Evolutionary conservation across 768 basidiomycete species (phyloP).

Genomic region (Trametes coccinea): DNA sequence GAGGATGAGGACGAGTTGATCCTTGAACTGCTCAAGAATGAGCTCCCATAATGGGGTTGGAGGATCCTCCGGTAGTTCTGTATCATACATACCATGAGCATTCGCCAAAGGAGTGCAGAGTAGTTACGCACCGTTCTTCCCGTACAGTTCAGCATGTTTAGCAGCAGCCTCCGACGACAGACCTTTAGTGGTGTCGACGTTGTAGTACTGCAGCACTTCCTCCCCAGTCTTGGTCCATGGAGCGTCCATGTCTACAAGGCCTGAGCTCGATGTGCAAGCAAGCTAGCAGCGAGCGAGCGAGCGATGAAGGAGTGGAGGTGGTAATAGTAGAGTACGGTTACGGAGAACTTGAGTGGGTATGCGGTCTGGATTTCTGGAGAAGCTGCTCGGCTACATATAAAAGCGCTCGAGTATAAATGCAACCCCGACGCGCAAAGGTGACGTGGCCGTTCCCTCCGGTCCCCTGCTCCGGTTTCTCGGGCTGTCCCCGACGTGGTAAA

Average conservation of each 20-base stretch:
- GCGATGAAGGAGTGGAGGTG: neutral
- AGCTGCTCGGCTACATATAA: slow-evolving; percentile 14
- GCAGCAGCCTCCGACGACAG: slow-evolving; percentile 66
- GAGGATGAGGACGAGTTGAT: slow-evolving; percentile 96
- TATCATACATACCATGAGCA: neutral
- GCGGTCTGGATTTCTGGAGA: slow-evolving; percentile 13
- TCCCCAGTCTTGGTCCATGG: slow-evolving; percentile 79
- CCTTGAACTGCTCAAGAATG: slow-evolving; percentile 98
- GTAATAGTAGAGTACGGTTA: neutral
- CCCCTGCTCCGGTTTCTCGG: slow-evolving; percentile 1
- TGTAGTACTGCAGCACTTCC: slow-evolving; percentile 72
- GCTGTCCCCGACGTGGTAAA: slow-evolving; percentile 18
- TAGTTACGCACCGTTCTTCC: slow-evolving; percentile 70
- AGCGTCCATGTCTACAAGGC: slow-evolving; percentile 46
- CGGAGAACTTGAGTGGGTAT: neutral
- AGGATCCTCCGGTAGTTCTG: slow-evolving; percentile 92
- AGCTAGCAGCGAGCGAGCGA: slow-evolving; percentile 1
- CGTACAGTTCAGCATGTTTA: slow-evolving; percentile 77
- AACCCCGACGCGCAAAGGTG: slow-evolving; percentile 15
- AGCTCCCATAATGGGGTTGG: slow-evolving; percentile 91
- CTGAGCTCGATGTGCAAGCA: slow-evolving; percentile 5
- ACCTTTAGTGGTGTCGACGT: slow-evolving; percentile 62
- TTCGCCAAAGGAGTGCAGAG: neutral
- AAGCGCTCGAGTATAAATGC: slow-evolving; percentile 18
- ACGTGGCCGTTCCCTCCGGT: slow-evolving; percentile 21